Base-by-base conservation (phyloP, 164 flowering plant genomes). In the Kingdonia uniflora region DNA sequence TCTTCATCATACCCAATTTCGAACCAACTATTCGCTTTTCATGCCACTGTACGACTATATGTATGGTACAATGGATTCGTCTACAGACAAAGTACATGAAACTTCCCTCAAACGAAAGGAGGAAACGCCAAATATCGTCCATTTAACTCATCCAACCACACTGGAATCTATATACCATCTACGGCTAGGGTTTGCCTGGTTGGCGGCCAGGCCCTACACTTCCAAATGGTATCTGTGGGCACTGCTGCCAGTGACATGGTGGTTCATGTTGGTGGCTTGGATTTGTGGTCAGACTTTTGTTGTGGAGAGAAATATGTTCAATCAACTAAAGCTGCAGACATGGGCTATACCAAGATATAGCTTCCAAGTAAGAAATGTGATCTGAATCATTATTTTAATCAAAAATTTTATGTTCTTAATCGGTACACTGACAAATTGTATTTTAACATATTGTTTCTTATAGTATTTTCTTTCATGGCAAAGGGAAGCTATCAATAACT, bases 131-230 rank as follows among this genome's bases (percentile, higher is more conserved):
- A 72, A 81, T 39, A 84, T 80, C 6, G 84, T 86, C 17, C 80
- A 83, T 58, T 62, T 86, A 12, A 86, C 84, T 0, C 91, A 86
- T 56, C 71, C 77, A 13, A 84, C 88, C 0, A 81, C 79, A 1
- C 70, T 76, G 0, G 73, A 79, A 15, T 81, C 90, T 26, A 68
- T 86, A 42, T 86, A 78, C 47, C 90, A 81, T 49, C 57, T 76
- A 1, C 73, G 78, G 29, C 62, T 79, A 0, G 95, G 85, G 15
- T 77, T 83, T 11, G 78, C 85, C 1, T 59, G 71, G 16, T 50
- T 77, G 19, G 89, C 95, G n/a, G 71, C 86, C 0, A 38, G 57
- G 21, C 91, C 91, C 2, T 62, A 77, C 39, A 37, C 59, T n/a
- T 59, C 79, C 19, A 76, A 69, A 42, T 81, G 88, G 83, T 81